phyloP scores from a whole-genome alignment of 2,329 filamentous ascomycete genomes.

The Arthrocladium fulminans region DNA sequence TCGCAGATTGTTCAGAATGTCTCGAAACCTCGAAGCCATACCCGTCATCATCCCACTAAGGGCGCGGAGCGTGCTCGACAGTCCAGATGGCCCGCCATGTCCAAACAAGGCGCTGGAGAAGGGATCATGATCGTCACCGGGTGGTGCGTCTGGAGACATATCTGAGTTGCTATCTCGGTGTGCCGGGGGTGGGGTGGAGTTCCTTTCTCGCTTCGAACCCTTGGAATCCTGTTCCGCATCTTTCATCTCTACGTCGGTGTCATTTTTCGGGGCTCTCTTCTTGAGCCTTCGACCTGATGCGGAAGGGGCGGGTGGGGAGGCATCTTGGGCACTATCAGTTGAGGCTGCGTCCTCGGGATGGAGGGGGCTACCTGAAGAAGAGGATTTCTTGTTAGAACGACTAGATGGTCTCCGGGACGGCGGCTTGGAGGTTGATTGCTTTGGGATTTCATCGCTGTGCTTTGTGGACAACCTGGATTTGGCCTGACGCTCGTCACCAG shows the following conservation, averaged over 20 bases:
- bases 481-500: constrained; percentile 14
- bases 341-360: constrained; percentile 10
- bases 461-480: constrained; percentile 52
- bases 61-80: constrained; percentile 75
- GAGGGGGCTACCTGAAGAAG: constrained; percentile 40
- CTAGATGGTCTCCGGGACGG: constrained; percentile 61
- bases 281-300: constrained; percentile 40
- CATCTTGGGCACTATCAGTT: constrained; percentile 1
- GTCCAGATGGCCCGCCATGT: constrained; percentile 51
- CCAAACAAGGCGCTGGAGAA: constrained; percentile 59
- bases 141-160: constrained; percentile 27
- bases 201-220: constrained; percentile 31
- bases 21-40: constrained; percentile 67
- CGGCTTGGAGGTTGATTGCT: constrained; percentile 46
- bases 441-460: constrained; percentile 54
- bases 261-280: constrained; percentile 44
- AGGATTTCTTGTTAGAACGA: constrained; percentile 57
- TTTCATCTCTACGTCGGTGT: constrained; percentile 63
- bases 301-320: constrained; percentile 3
- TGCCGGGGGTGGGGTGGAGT: constrained; percentile 39
- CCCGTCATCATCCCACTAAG: constrained; percentile 88
- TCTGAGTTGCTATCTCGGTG: constrained; percentile 47
- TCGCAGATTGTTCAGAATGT: constrained; percentile 65
- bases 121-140: constrained; percentile 52
- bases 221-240: constrained; percentile 46